These are phyloP conservation scores for Meredithiella fracta DNA, from an alignment of 2,329 filamentous ascomycete genomes.

Conservation along the genomic window DNA sequence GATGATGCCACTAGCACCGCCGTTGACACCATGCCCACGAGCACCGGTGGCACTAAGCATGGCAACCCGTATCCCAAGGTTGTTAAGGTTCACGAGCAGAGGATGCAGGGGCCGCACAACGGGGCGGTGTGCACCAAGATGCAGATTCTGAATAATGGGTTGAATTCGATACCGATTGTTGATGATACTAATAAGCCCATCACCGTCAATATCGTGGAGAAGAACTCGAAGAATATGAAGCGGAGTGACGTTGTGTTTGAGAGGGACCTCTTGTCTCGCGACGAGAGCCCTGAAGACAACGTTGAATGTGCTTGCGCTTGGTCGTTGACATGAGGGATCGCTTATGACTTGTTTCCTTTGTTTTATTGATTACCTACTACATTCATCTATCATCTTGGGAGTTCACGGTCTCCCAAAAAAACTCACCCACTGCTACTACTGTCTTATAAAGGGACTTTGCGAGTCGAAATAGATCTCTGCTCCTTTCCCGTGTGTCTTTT, in stretches of 20 bases:
- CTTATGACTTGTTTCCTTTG: neutral
- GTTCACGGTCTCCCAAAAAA: conserved; percentile 11
- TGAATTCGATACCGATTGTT: conserved; percentile 22
- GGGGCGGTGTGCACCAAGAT: conserved; percentile 30
- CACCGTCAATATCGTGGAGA: conserved; percentile 29
- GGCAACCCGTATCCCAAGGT: conserved; percentile 29
- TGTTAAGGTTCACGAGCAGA: conserved; percentile 39
- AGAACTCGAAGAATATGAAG: conserved; percentile 4
- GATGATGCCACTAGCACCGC: neutral
- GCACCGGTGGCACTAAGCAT: too few species aligned
- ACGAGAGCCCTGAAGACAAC: neutral
- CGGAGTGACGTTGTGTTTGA: conserved; percentile 4
- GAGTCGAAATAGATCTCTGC: neutral
- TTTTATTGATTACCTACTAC: neutral
- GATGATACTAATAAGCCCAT: conserved; percentile 26
- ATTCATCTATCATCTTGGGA: conserved; percentile 7
- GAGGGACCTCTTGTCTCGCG: neutral
- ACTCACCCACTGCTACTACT: neutral
- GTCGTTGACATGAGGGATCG: conserved; percentile 6
- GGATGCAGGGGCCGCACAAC: conserved; percentile 22
- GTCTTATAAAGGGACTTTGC: neutral
- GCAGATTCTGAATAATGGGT: conserved; percentile 26
- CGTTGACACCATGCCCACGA: neutral
- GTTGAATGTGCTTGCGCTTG: conserved; percentile 11
- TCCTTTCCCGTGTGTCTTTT: neutral